These are phyloP conservation scores for Avena insularis DNA, from an alignment of 176 grass and related monocot genomes.

Conservation along the genomic window DNA sequence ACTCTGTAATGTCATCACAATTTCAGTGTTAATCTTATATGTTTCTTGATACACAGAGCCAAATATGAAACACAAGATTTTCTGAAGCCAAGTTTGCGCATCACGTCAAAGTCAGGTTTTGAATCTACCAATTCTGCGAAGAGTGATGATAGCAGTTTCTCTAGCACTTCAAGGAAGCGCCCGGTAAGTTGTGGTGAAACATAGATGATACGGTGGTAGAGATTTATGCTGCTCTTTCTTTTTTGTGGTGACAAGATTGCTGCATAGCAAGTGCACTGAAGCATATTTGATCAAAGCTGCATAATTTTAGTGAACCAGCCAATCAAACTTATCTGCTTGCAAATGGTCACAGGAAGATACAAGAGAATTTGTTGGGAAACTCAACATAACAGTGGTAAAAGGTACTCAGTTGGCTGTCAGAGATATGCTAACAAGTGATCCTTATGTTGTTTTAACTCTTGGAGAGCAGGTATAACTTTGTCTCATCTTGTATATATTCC, in stretches of 20 bases:
- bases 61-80: slow-evolving; percentile 98
- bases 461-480: slow-evolving; percentile 65
- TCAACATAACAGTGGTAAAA: slow-evolving; percentile 87
- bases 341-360: slow-evolving; percentile 71
- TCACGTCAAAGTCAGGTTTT: slow-evolving; percentile 78
- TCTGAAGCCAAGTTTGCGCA: slow-evolving; percentile 98
- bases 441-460: slow-evolving; percentile 88
- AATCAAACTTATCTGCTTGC: slow-evolving; percentile 49
- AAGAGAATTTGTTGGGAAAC: slow-evolving; percentile 78
- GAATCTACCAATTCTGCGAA: slow-evolving; percentile 73
- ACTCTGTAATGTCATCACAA: slow-evolving; percentile 24
- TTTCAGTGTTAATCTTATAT: slow-evolving; percentile 35
- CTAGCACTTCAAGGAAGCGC: slow-evolving; percentile 63
- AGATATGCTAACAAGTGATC: slow-evolving; percentile 95
- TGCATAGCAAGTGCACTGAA: slow-evolving; percentile 42
- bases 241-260: slow-evolving; percentile 25
- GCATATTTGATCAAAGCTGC: slow-evolving; percentile 38
- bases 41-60: slow-evolving; percentile 59
- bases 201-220: slow-evolving; percentile 23
- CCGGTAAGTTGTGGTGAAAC: slow-evolving; percentile 61
- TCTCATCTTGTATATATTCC: slow-evolving; percentile 18
- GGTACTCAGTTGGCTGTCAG: slow-evolving; percentile 83
- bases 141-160: slow-evolving; percentile 46
- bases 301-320: slow-evolving; percentile 39
- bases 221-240: slow-evolving; percentile 40